Evolutionary conservation across 2,329 filamentous ascomycete species (phyloP), one percentile per base, ranked within the genome.

Genomic region (Colletotrichum spinosum): DNA sequence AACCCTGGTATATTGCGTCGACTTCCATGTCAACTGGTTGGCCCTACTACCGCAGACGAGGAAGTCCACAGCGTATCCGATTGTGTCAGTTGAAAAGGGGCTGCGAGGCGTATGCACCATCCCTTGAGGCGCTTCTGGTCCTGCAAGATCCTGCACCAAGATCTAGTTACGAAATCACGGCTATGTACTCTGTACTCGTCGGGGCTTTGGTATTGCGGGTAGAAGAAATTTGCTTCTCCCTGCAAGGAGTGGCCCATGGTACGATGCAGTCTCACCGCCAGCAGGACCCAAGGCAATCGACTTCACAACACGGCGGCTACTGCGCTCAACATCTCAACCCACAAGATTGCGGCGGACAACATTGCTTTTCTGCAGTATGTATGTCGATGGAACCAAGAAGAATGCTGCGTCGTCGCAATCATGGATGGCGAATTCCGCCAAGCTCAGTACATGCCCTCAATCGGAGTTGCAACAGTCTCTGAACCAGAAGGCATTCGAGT

Each of bases 101-200:
- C 46, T 33, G 10, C 48, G n/a, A 46, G 41, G 57, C 13, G 38
- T 51, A 11, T 17, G 25, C 39, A 52, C 33, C 37, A 38, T 46
- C 41, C 25, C 39, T 7, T 4, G 44, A 17, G 45, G 15, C n/a
- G 17, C 45, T 34, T 34, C 44, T 56, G 39, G 12, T 13, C 42
- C 51, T 62, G 62, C 62, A 46, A 65, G 62, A 65, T 65, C 58
- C 62, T 65, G 62, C 62, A 62, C 17, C 42, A 41, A 35, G 33
- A 65, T 65, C 62, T 65, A 53, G 45, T 13, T 52, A n/a, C 35
- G 10, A 8, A 34, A 44, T 46, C 37, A 25, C 33, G 33, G 50
- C 10, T 49, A 41, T 48, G 50, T 35, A 45, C 45, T 54, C 17
- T 50, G 4, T 25, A 25, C 25, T 25, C 25, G 25, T 25, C 25